Evolutionary conservation across 2,329 filamentous ascomycete genomes (phyloP).

Genomic region (Hypoxylon sp.): DNA sequence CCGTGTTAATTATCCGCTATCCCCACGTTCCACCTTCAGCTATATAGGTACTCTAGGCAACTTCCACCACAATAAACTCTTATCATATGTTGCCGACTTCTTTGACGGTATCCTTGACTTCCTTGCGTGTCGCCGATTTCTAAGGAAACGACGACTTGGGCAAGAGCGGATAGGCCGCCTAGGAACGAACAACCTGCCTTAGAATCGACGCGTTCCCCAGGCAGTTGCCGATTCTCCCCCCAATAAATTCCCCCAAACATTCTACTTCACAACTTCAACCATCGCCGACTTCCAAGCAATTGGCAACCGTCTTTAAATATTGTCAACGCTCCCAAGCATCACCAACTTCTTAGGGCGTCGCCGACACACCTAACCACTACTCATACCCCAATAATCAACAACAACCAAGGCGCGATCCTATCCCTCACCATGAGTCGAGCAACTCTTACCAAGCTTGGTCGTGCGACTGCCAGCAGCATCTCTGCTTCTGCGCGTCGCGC

Average conservation of each 20-base stretch:
- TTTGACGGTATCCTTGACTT: not conserved
- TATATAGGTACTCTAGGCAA: not conserved
- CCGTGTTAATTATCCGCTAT: not conserved
- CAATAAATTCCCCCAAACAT: not conserved
- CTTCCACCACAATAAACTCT: not conserved
- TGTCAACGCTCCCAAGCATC: not conserved
- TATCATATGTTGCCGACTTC: not conserved
- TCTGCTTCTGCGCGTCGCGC: conserved; percentile 29
- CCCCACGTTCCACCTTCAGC: not conserved
- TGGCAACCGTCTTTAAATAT: not conserved
- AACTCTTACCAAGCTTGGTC: conserved; percentile 57
- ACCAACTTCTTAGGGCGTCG: not conserved
- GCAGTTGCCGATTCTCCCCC: not conserved
- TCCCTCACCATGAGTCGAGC: conserved; percentile 53
- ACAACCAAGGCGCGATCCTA: not conserved
- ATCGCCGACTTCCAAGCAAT: not conserved
- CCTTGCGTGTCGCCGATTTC: not conserved
- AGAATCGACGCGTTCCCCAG: not conserved
- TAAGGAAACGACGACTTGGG: not conserved
- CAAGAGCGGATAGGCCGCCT: not conserved
- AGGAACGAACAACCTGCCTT: not conserved
- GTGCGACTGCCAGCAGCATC: conserved; percentile 56
- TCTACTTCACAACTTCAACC: not conserved
- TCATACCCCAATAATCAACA: not conserved
- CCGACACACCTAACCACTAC: not conserved